Evolutionary conservation across 2,329 filamentous ascomycete genomes (phyloP).

Genomic region (Trichoderma lentiforme): DNA sequence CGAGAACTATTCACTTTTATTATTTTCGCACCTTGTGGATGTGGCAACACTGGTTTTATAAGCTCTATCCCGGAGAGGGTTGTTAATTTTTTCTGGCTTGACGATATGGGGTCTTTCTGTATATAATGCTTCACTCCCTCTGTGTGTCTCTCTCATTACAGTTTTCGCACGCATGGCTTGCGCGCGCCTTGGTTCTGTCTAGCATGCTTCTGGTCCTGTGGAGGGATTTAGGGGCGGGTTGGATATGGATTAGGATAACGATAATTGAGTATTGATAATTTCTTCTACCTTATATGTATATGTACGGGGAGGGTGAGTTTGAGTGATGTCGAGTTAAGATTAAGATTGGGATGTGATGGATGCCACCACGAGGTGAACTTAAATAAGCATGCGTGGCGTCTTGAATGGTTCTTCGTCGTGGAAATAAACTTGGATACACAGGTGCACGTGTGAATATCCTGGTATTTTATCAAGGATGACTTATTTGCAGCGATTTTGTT

Average conservation of each 20-base stretch:
- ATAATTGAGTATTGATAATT: slow-evolving; percentile 8
- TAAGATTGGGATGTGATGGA: background rate
- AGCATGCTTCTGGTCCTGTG: background rate
- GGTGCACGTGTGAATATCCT: background rate
- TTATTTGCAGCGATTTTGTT: background rate
- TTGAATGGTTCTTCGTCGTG: background rate
- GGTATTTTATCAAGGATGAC: background rate
- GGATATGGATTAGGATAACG: slow-evolving; percentile 3
- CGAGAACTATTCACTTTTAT: background rate
- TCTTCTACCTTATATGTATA: background rate
- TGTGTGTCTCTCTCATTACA: background rate
- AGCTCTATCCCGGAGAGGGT: background rate
- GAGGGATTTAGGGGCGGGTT: background rate
- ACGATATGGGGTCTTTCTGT: background rate
- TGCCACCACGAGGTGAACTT: background rate
- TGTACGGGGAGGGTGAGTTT: background rate
- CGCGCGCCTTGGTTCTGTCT: background rate
- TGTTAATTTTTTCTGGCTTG: background rate
- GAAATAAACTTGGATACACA: background rate
- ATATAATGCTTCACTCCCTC: background rate
- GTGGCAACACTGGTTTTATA: background rate
- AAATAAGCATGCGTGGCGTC: background rate
- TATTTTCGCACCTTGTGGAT: background rate
- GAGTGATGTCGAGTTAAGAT: background rate
- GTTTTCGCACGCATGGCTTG: background rate